Evolutionary conservation across 2,329 filamentous ascomycete species (phyloP), one percentile per base, ranked within the genome.

Genomic region (Fusarium sp.): DNA sequence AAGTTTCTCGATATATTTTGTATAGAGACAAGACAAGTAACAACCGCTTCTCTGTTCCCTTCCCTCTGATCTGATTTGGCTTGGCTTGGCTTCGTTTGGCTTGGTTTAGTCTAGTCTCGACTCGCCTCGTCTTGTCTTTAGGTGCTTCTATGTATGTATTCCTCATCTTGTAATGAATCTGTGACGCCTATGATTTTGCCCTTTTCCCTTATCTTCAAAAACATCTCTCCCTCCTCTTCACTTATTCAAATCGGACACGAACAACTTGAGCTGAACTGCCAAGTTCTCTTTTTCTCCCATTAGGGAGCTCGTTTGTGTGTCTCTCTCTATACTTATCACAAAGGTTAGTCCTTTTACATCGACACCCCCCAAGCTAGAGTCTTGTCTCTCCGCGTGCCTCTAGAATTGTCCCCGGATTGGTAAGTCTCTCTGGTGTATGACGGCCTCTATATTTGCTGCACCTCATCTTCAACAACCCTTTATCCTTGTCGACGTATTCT

Each of bases 371-470:
- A 28, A 54, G 18, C n/a, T 39, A 31, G 24, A 15, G 11, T 42
- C 26, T n/a, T 45, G 41, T 57, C 36, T 57, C 54, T 56, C 66
- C 62, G 45, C 62, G 49, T 70, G 70, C 55, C 59, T 75, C 31
- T 35, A 28, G 59, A 69, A 59, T 31, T 51, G 60, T 69, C 69
- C 69, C 74, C 67, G 75, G 72, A 77, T 76, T 76, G 75, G 75
- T 75, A 74, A 75, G 74, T 74, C 52, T 49, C 51, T 62, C 66
- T 69, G 41, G 63, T 78, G 75, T 78, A 78, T 78, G 75, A 78
- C 75, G 75, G 75, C 74, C 75, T 72, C 67, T 75, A 66, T 68
- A 66, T 70, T 74, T 66, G 52, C 65, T 51, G 55, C 62, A 60
- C 38, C 60, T 66, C 67, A 63, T 70, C 64, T 68, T 68, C 57